A percentile compares a stretch with the other conserved stretches of the same genome.
Evolutionary conservation across 2,329 filamentous ascomycete species (phyloP).

Genomic region (Talaromyces piceae): DNA sequence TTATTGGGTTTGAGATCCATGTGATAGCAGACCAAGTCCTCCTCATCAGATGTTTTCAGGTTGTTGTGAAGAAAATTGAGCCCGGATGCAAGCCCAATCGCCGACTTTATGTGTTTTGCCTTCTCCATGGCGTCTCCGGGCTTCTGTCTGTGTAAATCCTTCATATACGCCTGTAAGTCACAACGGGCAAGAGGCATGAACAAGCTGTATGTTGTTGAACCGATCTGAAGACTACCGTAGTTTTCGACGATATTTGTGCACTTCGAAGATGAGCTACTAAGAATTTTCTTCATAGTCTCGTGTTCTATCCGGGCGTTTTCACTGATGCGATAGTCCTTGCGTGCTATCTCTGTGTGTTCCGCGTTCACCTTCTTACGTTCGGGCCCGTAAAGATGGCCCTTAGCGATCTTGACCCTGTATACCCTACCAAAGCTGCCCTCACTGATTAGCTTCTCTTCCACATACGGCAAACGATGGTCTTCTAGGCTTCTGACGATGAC

Average conservation of each 20-base stretch:
- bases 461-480: slow-evolving; percentile 26
- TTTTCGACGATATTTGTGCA: slow-evolving; percentile 32
- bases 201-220: slow-evolving; percentile 27
- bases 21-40: slow-evolving; percentile 33
- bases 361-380: slow-evolving; percentile 11
- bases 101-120: slow-evolving; percentile 21
- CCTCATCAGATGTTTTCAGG: slow-evolving; percentile 19
- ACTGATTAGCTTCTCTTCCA: slow-evolving; percentile 23
- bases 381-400: slow-evolving; percentile 25
- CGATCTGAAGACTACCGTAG: slow-evolving; percentile 29
- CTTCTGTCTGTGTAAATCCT: slow-evolving; percentile 13
- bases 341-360: slow-evolving; percentile 19
- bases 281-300: slow-evolving; percentile 29
- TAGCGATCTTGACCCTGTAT: slow-evolving; percentile 24
- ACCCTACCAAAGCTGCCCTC: slow-evolving; percentile 28
- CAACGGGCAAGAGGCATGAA: slow-evolving; percentile 36
- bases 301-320: slow-evolving; percentile 22
- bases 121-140: slow-evolving; percentile 16
- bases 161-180: slow-evolving; percentile 34
- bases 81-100: slow-evolving; percentile 27
- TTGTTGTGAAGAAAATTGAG: slow-evolving; percentile 34
- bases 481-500: slow-evolving; percentile 17
- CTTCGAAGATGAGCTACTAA: slow-evolving; percentile 20
- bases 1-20: slow-evolving; percentile 37
- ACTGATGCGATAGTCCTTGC: slow-evolving; percentile 31